Evolutionary conservation across 192 early-diverging fungal genomes (phyloP).

Genomic region (Backusella parvicylindrica): DNA sequence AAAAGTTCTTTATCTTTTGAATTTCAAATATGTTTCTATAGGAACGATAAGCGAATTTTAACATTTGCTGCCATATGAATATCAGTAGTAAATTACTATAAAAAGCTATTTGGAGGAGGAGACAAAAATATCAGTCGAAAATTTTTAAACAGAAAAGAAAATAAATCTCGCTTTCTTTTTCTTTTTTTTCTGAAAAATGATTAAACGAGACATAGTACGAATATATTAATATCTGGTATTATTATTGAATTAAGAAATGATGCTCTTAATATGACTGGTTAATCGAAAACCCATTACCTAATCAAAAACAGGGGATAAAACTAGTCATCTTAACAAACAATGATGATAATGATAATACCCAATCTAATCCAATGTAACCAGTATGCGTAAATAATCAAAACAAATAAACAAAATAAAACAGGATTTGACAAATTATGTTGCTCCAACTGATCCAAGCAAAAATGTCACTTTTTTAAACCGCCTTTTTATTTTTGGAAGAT

Average conservation of each 20-base stretch:
- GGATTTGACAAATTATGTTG: not conserved
- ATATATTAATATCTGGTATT: not conserved
- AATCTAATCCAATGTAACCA: not conserved
- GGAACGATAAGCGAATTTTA: not conserved
- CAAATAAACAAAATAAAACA: not conserved
- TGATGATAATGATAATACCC: not conserved
- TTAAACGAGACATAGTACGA: not conserved
- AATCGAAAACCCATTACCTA: not conserved
- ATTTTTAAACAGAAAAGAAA: not conserved
- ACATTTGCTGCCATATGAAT: not conserved
- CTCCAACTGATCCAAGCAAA: conserved; percentile 1
- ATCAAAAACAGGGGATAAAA: not conserved
- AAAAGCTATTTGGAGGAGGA: not conserved
- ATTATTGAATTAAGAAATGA: not conserved
- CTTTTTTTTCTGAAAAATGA: not conserved
- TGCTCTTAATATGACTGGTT: not conserved
- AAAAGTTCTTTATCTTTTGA: no score
- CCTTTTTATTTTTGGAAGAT: conserved; percentile 3
- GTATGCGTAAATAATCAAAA: not conserved
- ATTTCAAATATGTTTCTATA: not conserved
- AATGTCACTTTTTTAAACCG: not conserved
- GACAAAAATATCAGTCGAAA: not conserved
- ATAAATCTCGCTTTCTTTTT: not conserved
- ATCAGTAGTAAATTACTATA: not conserved
- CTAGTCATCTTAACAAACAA: not conserved